phyloP scores from a whole-genome alignment of 441 rosid genomes.

The Syzygium malaccense region DNA sequence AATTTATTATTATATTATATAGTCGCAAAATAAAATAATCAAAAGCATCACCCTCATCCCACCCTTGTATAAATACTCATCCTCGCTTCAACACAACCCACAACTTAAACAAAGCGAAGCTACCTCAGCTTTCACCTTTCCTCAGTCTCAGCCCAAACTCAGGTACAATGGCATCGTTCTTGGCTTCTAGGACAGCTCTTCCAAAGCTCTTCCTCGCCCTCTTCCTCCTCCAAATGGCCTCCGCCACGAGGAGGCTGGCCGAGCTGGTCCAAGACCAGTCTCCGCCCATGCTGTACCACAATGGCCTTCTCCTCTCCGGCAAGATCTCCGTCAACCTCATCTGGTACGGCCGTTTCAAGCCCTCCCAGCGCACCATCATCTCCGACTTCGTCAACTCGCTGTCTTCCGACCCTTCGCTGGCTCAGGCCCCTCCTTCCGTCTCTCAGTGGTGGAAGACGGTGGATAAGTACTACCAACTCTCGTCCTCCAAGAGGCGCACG shows the following conservation, averaged over 20 bases:
- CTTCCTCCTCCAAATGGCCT: conserved; percentile 36
- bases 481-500: not conserved
- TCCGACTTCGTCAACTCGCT: conserved; percentile 31
- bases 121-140: not conserved
- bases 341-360: conserved; percentile 79
- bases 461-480: not conserved
- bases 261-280: conserved; percentile 36
- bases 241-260: conserved; percentile 37
- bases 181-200: not conserved
- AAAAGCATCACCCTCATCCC: not conserved
- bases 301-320: conserved; percentile 74
- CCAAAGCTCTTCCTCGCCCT: conserved; percentile 24
- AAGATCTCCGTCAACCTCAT: conserved; percentile 57
- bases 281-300: conserved; percentile 52
- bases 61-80: not conserved
- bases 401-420: not conserved
- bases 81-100: not conserved
- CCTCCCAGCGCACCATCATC: conserved; percentile 61
- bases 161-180: conserved; percentile 4
- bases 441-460: not conserved
- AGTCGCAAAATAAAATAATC: too few species aligned
- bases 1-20: not conserved
- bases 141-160: not conserved
- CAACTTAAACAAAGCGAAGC: not conserved
- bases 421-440: not conserved